Percentiles rank a stretch among this genome's conserved stretches.
Evolutionary conservation across 2,329 filamentous ascomycete genomes (phyloP).

Genomic region (Aspergillus melleus): DNA sequence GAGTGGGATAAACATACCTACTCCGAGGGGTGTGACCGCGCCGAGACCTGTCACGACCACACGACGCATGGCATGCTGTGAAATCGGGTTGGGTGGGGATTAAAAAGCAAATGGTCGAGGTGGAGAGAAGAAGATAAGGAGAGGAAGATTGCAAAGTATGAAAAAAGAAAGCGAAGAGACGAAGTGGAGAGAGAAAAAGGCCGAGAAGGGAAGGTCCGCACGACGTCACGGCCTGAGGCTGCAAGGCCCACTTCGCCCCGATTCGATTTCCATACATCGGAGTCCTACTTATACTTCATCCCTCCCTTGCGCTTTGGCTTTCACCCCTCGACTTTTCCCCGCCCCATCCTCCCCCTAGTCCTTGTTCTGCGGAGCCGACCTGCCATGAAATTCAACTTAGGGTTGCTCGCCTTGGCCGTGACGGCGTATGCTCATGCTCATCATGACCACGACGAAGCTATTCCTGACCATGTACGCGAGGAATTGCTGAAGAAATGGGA

Average conservation of each 20-base stretch:
- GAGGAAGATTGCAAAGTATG: constrained; percentile 1
- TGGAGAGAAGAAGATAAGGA: constrained; percentile 5
- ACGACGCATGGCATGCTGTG: constrained; percentile 49
- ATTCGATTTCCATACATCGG: constrained; percentile 6
- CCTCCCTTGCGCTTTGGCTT: background rate
- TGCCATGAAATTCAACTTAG: constrained; percentile 32
- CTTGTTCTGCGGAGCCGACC: background rate
- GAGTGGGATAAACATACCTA: constrained; percentile 52
- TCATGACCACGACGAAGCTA: constrained; percentile 42
- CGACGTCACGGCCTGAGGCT: constrained; percentile 21
- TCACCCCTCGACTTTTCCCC: constrained; percentile 10
- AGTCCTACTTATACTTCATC: constrained; percentile 15
- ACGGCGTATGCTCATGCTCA: constrained; percentile 38
- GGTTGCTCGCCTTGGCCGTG: constrained; percentile 35
- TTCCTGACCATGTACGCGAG: constrained; percentile 40
- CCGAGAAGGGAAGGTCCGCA: constrained; percentile 42
- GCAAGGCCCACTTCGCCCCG: constrained; percentile 15
- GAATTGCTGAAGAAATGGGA: constrained; percentile 50
- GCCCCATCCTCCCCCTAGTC: too few relatives aligned
- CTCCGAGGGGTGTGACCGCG: constrained; percentile 78
- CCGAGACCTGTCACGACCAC: constrained; percentile 84
- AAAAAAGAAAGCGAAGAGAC: too few relatives aligned
- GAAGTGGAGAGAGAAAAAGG: constrained; percentile 6
- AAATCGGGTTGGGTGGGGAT: too few relatives aligned
- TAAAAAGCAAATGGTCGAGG: too few relatives aligned